Evolutionary conservation across 495 filamentous ascomycete genomes (phyloP).

Genomic region (Thozetella sp.): DNA sequence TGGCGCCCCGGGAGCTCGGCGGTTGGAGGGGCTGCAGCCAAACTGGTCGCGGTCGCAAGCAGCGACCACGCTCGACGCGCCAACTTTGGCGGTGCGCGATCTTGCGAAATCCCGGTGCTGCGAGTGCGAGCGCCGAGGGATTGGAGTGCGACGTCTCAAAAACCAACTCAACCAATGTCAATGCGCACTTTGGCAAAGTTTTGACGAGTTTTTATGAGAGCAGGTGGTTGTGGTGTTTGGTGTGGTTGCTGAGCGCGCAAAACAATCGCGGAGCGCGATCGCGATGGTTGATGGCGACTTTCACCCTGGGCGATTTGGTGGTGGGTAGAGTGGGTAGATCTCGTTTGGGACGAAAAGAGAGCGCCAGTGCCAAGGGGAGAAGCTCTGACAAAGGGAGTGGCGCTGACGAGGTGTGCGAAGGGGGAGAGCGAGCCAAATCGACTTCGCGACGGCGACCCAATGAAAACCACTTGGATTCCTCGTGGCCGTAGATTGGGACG

Average conservation of each 20-base stretch:
- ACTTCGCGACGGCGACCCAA: neutral
- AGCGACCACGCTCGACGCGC: too few species aligned
- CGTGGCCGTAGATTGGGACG: neutral
- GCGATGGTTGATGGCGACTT: neutral
- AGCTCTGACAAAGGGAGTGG: conserved; percentile 2
- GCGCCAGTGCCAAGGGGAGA: conserved; percentile 6
- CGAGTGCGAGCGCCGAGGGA: too few species aligned
- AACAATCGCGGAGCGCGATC: neutral
- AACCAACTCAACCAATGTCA: too few species aligned
- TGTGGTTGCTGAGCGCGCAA: conserved; percentile 10
- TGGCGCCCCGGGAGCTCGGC: too few species aligned
- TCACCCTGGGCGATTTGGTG: neutral
- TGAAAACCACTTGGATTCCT: conserved; percentile 1
- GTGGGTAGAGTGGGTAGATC: conserved; percentile 1
- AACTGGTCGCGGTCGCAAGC: too few species aligned
- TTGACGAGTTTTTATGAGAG: too few species aligned
- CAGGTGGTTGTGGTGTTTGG: conserved; percentile 7
- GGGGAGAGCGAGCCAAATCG: neutral
- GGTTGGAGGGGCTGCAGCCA: too few species aligned
- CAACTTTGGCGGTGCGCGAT: neutral
- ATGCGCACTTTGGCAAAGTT: too few species aligned
- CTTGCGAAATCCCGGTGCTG: too few species aligned
- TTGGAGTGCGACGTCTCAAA: neutral
- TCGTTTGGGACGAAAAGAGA: neutral
- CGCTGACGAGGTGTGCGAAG: neutral